A percentile compares a stretch with the other conserved stretches of the same genome.
Conservation (phyloP, 2,329 filamentous ascomycete genomes). For the Aschersonia sp. region DNA sequence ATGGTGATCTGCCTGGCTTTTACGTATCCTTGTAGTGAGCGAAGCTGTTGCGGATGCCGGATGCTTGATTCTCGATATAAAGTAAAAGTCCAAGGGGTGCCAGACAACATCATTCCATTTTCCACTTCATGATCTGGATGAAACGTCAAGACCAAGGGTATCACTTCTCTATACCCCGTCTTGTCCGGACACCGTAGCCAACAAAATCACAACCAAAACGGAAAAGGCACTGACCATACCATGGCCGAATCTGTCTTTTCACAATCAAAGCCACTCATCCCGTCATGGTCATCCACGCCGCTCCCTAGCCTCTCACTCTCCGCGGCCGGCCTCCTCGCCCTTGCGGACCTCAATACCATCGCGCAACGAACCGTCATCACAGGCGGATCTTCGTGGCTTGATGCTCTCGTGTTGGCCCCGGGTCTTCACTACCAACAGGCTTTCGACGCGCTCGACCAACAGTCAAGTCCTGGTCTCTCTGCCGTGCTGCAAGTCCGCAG, state of each 20-base stretch:
- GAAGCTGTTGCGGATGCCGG: no score
- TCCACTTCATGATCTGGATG: no score
- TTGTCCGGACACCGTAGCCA: no score
- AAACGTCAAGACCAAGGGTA: no score
- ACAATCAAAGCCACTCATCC: conserved; percentile 14
- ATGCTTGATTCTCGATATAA: no score
- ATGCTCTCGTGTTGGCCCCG: conserved; percentile 42
- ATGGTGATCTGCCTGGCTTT: no score
- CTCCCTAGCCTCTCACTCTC: conserved; percentile 31
- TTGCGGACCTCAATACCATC: conserved; percentile 43
- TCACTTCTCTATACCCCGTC: no score
- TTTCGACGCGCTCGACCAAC: conserved; percentile 32
- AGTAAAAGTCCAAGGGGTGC: no score
- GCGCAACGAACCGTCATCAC: conserved; percentile 40
- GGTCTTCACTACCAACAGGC: conserved; percentile 47
- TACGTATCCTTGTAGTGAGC: no score
- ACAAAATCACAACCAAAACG: no score
- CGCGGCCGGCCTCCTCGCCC: conserved; percentile 39
- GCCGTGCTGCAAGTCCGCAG: conserved; percentile 4
- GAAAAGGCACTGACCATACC: no score
- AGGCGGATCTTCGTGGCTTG: conserved; percentile 41
- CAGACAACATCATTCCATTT: no score
- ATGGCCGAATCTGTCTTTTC: not conserved
- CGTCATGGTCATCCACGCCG: conserved; percentile 28
- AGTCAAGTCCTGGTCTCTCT: conserved; percentile 19